Percentiles rank a stretch among this genome's conserved stretches.
phyloP scores from a whole-genome alignment of 352 stramenopile genomes.

The Phytophthora quininea region DNA sequence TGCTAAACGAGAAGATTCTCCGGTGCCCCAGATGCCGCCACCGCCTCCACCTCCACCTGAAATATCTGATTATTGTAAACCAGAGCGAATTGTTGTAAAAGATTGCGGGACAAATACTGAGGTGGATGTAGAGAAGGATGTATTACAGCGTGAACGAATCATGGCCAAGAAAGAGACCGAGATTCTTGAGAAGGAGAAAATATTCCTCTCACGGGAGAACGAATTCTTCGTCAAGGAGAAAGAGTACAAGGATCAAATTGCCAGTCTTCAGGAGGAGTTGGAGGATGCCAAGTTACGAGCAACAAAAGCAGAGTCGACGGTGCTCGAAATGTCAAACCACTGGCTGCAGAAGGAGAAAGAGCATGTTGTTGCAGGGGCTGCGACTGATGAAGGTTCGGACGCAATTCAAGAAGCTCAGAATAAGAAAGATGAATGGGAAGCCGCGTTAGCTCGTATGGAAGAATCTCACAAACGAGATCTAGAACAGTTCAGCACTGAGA shows the following conservation, averaged over 20 bases:
- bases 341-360: conserved; percentile 37
- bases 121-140: conserved; percentile 52
- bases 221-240: conserved; percentile 42
- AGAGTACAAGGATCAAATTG: conserved; percentile 30
- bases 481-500: conserved; percentile 17
- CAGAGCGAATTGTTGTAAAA: conserved; percentile 43
- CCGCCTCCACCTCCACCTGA: background rate
- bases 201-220: conserved; percentile 43
- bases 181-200: conserved; percentile 44
- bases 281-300: conserved; percentile 20
- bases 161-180: conserved; percentile 38
- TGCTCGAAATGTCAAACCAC: conserved; percentile 34
- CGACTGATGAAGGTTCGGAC: conserved; percentile 7
- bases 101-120: conserved; percentile 72
- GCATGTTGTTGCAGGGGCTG: conserved; percentile 15
- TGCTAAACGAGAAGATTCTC: background rate
- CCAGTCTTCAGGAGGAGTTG: conserved; percentile 36
- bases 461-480: conserved; percentile 24
- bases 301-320: conserved; percentile 30
- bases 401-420: conserved; percentile 13
- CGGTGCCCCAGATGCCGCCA: conserved; percentile 1
- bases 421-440: conserved; percentile 22
- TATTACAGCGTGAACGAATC: conserved; percentile 47
- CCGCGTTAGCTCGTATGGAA: conserved; percentile 16
- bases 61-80: background rate